Conservation (phyloP, 2,329 filamentous ascomycete species). For the Fusarium sp. region DNA sequence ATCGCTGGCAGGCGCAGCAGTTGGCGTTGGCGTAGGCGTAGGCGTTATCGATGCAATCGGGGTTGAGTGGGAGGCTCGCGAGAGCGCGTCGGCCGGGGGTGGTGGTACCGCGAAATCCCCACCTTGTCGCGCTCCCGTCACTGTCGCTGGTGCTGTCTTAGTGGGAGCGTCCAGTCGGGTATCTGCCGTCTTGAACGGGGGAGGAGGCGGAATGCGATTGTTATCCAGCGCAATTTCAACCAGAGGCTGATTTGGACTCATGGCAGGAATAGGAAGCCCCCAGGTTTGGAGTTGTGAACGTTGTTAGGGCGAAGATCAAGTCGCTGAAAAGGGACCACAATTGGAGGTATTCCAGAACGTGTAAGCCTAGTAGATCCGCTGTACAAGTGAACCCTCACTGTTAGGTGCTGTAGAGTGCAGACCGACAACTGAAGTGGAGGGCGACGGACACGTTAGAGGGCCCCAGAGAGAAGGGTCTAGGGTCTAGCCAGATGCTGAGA, state of each 20-base stretch:
- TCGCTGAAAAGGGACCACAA: constrained; percentile 15
- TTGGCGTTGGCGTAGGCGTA: neutral
- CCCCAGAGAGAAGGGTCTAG: constrained; percentile 26
- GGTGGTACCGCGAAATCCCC: constrained; percentile 42
- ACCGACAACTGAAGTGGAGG: constrained; percentile 28
- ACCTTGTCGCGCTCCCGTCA: constrained; percentile 36
- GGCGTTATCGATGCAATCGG: constrained; percentile 32
- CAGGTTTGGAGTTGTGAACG: constrained; percentile 9
- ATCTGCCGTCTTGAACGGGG: constrained; percentile 23
- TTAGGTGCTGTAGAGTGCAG: constrained; percentile 13
- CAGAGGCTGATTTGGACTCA: constrained; percentile 37
- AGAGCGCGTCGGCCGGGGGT: constrained; percentile 39
- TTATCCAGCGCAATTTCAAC: constrained; percentile 34
- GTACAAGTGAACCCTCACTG: constrained; percentile 20
- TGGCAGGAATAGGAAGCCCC: constrained; percentile 19
- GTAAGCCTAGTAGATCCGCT: constrained; percentile 11
- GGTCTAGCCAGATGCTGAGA: constrained; percentile 32
- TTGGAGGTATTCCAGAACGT: constrained; percentile 30
- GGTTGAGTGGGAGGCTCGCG: constrained; percentile 38
- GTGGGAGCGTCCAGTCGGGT: constrained; percentile 18
- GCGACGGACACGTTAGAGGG: neutral
- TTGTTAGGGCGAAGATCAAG: constrained; percentile 14
- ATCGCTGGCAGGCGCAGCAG: constrained; percentile 10
- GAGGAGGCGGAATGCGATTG: constrained; percentile 32
- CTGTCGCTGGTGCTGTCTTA: constrained; percentile 11